Percentiles rank a stretch among this genome's conserved stretches.
Conservation (phyloP, 371 early-diverging fungal species). For the Paraphysoderma sedebokerense region DNA sequence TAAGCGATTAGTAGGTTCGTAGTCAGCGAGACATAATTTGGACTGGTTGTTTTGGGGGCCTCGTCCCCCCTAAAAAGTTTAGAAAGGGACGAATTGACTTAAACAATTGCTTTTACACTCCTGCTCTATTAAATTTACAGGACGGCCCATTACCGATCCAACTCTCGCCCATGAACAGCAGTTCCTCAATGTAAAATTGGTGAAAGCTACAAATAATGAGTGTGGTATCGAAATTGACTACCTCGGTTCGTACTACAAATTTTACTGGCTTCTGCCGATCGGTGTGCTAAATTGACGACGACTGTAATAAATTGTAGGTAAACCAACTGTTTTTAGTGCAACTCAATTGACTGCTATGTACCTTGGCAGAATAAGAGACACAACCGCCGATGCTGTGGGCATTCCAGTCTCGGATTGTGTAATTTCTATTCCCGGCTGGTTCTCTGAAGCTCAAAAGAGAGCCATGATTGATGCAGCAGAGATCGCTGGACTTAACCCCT, state of each 20-base stretch:
- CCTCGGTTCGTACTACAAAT: constrained; percentile 48
- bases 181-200: constrained; percentile 61
- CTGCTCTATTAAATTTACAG: no score
- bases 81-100: no score
- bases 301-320: constrained; percentile 6
- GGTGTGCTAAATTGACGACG: constrained; percentile 4
- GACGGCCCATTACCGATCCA: constrained; percentile 70
- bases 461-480: constrained; percentile 74
- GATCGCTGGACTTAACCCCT: constrained; percentile 81
- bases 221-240: constrained; percentile 49
- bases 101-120: no score
- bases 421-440: constrained; percentile 89
- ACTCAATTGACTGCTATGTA: constrained; percentile 90
- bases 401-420: constrained; percentile 81
- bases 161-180: constrained; percentile 63
- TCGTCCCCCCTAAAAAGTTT: no score
- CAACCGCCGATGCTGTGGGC: constrained; percentile 63
- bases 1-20: constrained; percentile 96
- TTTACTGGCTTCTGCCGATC: neutral
- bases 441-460: constrained; percentile 82
- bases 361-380: constrained; percentile 77
- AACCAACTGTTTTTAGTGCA: constrained; percentile 67
- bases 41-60: no score
- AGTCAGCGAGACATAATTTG: no score
- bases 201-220: constrained; percentile 73